Conservation (phyloP, 129 eudicot species). For the Saposhnikovia divaricata region DNA sequence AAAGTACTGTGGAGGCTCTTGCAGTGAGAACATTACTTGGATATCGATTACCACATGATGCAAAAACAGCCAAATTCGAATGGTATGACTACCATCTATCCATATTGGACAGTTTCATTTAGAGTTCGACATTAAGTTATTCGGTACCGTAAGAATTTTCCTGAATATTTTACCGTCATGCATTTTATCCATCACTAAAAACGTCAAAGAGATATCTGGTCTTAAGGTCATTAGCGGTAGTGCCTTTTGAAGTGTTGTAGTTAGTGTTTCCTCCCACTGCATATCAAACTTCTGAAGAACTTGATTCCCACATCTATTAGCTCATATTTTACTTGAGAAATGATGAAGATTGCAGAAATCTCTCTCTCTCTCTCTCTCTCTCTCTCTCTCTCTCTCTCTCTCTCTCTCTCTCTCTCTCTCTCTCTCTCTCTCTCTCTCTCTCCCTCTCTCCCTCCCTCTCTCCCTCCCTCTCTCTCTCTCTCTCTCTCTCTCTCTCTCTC, state of each 20-base stretch:
- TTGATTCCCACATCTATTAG: not conserved
- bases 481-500: not conserved
- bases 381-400: not conserved
- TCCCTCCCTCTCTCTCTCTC: not conserved
- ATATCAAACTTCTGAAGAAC: not conserved
- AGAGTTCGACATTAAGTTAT: not conserved
- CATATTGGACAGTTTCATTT: not conserved
- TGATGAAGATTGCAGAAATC: no score
- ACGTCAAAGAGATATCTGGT: not conserved
- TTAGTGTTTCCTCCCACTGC: not conserved
- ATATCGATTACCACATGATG: slow-evolving; percentile 71
- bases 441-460: no score
- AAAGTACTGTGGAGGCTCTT: slow-evolving; percentile 89
- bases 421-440: not conserved
- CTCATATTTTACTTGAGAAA: not conserved
- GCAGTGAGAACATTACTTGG: slow-evolving; percentile 85
- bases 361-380: not conserved
- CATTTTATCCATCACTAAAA: not conserved
- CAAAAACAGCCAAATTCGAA: slow-evolving; percentile 70
- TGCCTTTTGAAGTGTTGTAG: no score
- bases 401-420: not conserved
- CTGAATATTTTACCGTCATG: not conserved
- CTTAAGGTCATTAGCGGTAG: not conserved
- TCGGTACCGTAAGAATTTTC: not conserved
- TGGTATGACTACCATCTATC: slow-evolving; percentile 31